These are phyloP conservation scores for Sporothrix variecibatus DNA, from an alignment of 2,329 filamentous ascomycete species.

Conservation along the genomic window DNA sequence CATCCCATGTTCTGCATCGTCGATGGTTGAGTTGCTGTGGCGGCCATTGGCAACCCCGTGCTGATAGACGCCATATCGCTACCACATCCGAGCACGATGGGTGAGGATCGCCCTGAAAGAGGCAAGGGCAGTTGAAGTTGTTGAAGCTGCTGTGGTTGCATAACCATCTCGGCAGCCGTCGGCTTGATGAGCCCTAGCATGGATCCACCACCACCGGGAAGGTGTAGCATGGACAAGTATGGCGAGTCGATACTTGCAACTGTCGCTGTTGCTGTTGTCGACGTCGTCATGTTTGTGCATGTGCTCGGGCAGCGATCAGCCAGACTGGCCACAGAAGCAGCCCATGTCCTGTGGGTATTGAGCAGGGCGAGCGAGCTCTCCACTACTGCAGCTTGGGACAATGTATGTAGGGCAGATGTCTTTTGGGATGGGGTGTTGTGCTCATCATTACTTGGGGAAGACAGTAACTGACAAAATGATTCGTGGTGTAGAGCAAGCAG, in stretches of 20 bases:
- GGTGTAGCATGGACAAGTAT: background rate
- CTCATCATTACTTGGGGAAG: background rate
- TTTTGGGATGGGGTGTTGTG: conserved; percentile 18
- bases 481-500: conserved; percentile 34
- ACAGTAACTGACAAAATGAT: conserved; percentile 20
- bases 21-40: background rate
- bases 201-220: background rate
- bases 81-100: background rate
- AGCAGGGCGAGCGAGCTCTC: conserved; percentile 33
- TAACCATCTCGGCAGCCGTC: conserved; percentile 10
- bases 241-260: conserved; percentile 3
- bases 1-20: conserved; percentile 21
- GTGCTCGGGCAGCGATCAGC: conserved; percentile 2
- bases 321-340: background rate
- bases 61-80: background rate
- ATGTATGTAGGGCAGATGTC: no score
- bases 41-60: background rate
- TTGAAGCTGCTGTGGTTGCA: background rate
- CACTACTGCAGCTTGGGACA: conserved; percentile 26
- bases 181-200: background rate
- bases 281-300: conserved; percentile 19
- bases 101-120: background rate
- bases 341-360: conserved; percentile 32
- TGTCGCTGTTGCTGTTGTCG: background rate
- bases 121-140: background rate